Percentiles rank a stretch among this genome's conserved stretches.
phyloP scores from a whole-genome alignment of 176 grass and related monocot genomes.

The Elaeis guineensis region DNA sequence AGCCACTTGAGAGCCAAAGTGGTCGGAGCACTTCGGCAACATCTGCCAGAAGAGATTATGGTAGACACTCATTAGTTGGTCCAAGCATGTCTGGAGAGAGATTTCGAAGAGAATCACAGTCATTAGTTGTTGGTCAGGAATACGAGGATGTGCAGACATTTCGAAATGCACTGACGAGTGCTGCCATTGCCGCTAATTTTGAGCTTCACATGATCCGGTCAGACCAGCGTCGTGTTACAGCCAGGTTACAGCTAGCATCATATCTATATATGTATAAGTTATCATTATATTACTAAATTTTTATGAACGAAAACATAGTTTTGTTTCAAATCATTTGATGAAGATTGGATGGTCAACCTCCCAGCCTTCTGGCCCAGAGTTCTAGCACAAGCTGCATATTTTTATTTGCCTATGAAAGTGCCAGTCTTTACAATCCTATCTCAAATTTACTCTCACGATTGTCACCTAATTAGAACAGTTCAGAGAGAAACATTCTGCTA shows the following conservation, averaged over 20 bases:
- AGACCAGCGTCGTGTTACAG: slow-evolving; percentile 21
- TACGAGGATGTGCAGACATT: slow-evolving; percentile 21
- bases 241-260: not conserved
- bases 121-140: slow-evolving; percentile 17
- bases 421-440: no score
- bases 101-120: slow-evolving; percentile 16
- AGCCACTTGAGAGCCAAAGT: slow-evolving; percentile 1
- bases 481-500: no score
- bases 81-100: slow-evolving; percentile 11
- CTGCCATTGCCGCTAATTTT: slow-evolving; percentile 19
- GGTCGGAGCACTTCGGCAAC: not conserved
- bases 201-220: slow-evolving; percentile 22
- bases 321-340: no score
- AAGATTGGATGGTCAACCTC: no score
- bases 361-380: no score
- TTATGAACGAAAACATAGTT: no score
- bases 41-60: slow-evolving; percentile 10
- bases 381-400: no score
- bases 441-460: no score
- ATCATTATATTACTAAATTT: no score
- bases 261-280: no score
- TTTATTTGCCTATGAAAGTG: no score
- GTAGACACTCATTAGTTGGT: not conserved
- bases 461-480: no score
- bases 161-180: slow-evolving; percentile 15